Evolutionary conservation across 176 grass and related monocot species (phyloP), one percentile per base, ranked within the genome.

Genomic region (Oryza australiensis): DNA sequence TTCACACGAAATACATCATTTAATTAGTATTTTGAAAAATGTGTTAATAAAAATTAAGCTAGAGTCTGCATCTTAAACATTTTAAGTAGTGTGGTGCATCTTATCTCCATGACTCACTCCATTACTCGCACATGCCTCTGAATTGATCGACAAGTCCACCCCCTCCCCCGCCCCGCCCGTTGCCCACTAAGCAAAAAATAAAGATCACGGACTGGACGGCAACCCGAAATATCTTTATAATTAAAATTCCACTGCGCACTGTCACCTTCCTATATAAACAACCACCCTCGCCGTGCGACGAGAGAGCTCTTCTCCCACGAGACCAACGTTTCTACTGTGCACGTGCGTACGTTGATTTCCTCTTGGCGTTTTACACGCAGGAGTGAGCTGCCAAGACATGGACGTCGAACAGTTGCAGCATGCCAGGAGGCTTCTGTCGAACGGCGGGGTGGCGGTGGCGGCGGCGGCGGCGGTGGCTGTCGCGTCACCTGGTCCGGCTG

Each of bases 341-440:
- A n/a, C 55, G 55, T 60, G n/a, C n/a, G 55, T 24, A 59, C 71
- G 15, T n/a, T 23, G 16, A 26, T 43, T 13, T 66, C 1, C 32
- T 24, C 64, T 23, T 60, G 55, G 43, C 65, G 59, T 24, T n/a
- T 72, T 16, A 81, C 22, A 18, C 22, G n/a, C 11, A 55, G 49
- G 22, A 9, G n/a, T 60, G 9, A 60, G 20, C 9, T 35, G 37
- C 28, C 51, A 16, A 33, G n/a, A 94, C 12, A 46, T 95, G 93
- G 87, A 90, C 73, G 74, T 60, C 66, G 74, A 76, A 22, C 84
- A 51, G 40, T 34, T 72, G 43, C 79, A 68, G 9, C 51, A 22
- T 16, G 81, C 66, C 40, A 91, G 94, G 85, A 86, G 77, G 81
- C 91, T 94, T 59, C 59, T 93, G 59, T 78, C 70, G 51, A 72